phyloP scores from a whole-genome alignment of 73 alveolate genomes.

The Paramecium primaurelia region DNA sequence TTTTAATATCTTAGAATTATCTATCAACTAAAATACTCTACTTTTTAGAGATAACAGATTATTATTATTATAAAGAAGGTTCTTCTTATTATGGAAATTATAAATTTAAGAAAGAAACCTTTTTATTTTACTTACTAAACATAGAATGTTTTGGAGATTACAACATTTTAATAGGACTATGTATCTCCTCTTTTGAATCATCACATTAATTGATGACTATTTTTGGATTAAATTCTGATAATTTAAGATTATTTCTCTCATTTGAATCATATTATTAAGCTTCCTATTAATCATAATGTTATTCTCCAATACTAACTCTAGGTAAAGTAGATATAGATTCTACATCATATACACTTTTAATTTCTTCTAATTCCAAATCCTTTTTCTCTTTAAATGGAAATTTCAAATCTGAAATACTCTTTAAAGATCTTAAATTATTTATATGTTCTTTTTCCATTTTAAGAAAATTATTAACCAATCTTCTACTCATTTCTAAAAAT shows the following conservation, averaged over 20 bases:
- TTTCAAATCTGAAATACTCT: neutral
- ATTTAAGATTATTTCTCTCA: neutral
- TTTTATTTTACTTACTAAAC: neutral
- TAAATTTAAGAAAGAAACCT: neutral
- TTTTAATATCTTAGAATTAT: neutral
- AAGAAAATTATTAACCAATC: conserved; percentile 14
- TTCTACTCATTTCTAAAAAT: conserved; percentile 39
- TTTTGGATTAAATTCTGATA: neutral
- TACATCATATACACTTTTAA: neutral
- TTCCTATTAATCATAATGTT: neutral
- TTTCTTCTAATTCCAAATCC: neutral
- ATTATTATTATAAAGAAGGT: neutral
- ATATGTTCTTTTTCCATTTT: conserved; percentile 51
- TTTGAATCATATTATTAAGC: neutral
- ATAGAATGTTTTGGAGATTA: neutral
- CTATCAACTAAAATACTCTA: neutral
- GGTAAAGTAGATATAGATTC: neutral
- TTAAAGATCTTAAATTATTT: conserved; percentile 8
- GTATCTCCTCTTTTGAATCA: neutral
- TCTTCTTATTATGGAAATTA: neutral
- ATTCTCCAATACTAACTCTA: neutral
- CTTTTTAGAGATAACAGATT: neutral
- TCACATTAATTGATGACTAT: neutral
- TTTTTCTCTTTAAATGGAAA: neutral
- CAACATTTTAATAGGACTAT: neutral